phyloP scores from a whole-genome alignment of 169 alveolate species.

The Condylostoma magnum region DNA sequence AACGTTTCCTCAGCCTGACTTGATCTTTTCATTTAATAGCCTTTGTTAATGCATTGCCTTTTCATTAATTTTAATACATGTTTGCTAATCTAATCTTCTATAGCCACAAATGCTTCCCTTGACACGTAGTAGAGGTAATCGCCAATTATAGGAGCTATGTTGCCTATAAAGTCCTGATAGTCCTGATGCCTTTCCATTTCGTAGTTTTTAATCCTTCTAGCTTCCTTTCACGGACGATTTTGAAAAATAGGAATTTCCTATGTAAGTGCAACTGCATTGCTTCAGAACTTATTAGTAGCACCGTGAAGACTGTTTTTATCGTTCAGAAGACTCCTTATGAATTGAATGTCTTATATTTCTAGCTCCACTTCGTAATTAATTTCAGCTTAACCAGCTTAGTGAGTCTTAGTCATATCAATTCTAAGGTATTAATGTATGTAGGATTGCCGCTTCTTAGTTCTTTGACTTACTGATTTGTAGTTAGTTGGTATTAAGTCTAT shows the following conservation, averaged over 20 bases:
- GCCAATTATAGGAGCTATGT: conserved; percentile 7
- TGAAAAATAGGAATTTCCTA: neutral
- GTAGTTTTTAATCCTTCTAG: neutral
- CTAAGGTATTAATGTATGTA: neutral
- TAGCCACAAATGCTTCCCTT: too few species aligned
- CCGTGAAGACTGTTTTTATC: conserved; percentile 16
- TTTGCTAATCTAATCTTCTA: too few species aligned
- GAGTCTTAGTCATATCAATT: conserved; percentile 1
- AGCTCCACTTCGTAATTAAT: conserved; percentile 21
- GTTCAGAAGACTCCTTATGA: conserved; percentile 3
- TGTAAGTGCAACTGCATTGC: conserved; percentile 7
- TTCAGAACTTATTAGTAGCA: conserved; percentile 7
- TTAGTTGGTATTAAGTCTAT: conserved; percentile 6
- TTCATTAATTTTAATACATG: too few species aligned
- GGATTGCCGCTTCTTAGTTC: neutral
- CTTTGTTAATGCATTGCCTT: too few species aligned
- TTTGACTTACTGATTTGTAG: neutral
- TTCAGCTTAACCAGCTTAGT: neutral
- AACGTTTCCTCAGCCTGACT: too few species aligned
- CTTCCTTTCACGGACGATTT: neutral
- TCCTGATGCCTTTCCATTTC: neutral
- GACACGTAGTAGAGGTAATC: conserved; percentile 21
- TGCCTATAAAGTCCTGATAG: neutral
- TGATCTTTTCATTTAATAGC: too few species aligned
- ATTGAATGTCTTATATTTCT: conserved; percentile 6